phyloP scores from a whole-genome alignment of 495 filamentous ascomycete species.

The Daldinia vernicosa region DNA sequence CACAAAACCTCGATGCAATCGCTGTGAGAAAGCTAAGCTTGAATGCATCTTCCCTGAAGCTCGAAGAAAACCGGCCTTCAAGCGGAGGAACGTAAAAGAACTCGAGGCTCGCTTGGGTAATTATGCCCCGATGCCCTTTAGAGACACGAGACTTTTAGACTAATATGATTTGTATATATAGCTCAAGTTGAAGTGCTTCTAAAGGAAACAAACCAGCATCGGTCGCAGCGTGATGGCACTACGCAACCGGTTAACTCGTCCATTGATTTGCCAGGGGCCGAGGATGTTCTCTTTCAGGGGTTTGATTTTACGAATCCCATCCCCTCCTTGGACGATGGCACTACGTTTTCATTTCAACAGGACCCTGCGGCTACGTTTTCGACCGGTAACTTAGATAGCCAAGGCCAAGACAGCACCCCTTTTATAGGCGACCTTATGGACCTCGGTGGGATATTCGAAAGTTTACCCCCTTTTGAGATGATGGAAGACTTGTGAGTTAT shows the following conservation, averaged over 20 bases:
- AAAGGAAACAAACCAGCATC: conserved; percentile 46
- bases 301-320: conserved; percentile 33
- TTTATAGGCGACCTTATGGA: conserved; percentile 47
- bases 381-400: conserved; percentile 11
- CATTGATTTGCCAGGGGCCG: conserved; percentile 19
- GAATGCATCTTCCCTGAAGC: conserved; percentile 86
- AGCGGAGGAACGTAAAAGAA: conserved; percentile 85
- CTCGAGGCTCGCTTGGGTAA: conserved; percentile 82
- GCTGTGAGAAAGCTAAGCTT: conserved; percentile 73
- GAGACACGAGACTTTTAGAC: neutral
- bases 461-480: conserved; percentile 54
- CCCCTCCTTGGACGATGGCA: conserved; percentile 20
- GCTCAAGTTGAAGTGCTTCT: conserved; percentile 60
- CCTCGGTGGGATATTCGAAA: conserved; percentile 54
- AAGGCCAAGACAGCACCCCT: conserved; percentile 17
- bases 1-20: conserved; percentile 73
- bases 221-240: neutral
- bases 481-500: conserved; percentile 59
- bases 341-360: conserved; percentile 26
- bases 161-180: conserved; percentile 36
- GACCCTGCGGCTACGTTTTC: conserved; percentile 15
- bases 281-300: conserved; percentile 35
- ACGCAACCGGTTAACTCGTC: conserved; percentile 9
- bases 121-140: neutral
- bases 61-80: conserved; percentile 87